These are phyloP conservation scores for Prosopis cineraria DNA, from an alignment of 306 rosid species.

Conservation along the genomic window DNA sequence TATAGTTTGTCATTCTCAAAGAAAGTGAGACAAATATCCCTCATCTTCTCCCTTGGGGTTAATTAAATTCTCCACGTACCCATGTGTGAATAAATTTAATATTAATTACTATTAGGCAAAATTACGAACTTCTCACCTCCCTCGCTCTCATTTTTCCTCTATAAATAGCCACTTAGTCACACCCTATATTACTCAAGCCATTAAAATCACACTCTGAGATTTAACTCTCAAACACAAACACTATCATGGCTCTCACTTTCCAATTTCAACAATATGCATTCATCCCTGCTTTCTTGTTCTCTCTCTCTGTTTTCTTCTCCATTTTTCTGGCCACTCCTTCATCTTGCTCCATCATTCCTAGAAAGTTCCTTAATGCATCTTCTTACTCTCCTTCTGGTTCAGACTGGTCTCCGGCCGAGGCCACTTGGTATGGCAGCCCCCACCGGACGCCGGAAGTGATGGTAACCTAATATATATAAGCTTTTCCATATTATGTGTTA, in stretches of 20 bases:
- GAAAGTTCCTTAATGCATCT: conserved; percentile 36
- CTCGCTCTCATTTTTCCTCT: neutral
- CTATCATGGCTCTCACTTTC: conserved; percentile 34
- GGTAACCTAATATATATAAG: conserved; percentile 40
- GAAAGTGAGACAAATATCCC: neutral
- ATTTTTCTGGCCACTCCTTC: conserved; percentile 41
- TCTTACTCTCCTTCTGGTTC: conserved; percentile 42
- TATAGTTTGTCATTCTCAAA: neutral
- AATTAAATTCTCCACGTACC: neutral
- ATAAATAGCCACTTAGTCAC: conserved; percentile 7
- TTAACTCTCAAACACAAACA: neutral
- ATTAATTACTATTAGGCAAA: neutral
- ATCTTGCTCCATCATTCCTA: conserved; percentile 48
- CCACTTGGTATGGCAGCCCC: conserved; percentile 73
- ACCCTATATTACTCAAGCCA: conserved; percentile 25
- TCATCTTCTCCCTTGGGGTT: neutral
- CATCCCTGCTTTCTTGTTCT: neutral
- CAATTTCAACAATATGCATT: conserved; percentile 10
- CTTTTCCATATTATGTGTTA: neutral
- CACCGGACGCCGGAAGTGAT: conserved; percentile 63
- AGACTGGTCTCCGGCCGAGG: conserved; percentile 53
- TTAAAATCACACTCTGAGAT: too few relatives aligned
- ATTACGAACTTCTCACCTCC: too few relatives aligned
- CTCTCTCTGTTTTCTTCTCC: conserved; percentile 19
- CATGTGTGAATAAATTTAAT: neutral